These are phyloP conservation scores for Calonectria honghensis DNA, from an alignment of 2,329 filamentous ascomycete genomes.

Conservation along the genomic window DNA sequence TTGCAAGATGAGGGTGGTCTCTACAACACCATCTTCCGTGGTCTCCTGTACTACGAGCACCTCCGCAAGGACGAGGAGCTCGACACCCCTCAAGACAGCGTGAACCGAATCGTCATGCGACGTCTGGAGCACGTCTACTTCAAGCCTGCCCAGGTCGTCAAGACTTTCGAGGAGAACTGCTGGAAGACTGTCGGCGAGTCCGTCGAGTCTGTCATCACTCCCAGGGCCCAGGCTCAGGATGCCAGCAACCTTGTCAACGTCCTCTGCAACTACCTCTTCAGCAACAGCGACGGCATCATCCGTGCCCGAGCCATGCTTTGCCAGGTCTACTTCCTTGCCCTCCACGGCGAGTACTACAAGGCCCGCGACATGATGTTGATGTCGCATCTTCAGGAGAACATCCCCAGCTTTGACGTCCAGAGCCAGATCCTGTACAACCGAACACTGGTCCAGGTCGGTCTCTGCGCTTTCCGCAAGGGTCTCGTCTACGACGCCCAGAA, in stretches of 20 bases:
- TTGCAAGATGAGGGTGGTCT: conserved; percentile 91
- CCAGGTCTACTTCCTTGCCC: conserved; percentile 98
- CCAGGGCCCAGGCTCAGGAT: conserved; percentile 80
- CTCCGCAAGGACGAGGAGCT: conserved; percentile 82
- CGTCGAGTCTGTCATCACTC: conserved; percentile 87
- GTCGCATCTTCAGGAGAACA: conserved; percentile 98
- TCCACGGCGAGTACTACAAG: conserved; percentile 98
- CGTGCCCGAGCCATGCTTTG: conserved; percentile 97
- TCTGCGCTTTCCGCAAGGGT: conserved; percentile 97
- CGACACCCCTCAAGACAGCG: conserved; percentile 86
- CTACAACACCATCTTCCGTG: conserved; percentile 94
- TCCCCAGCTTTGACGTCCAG: conserved; percentile 95
- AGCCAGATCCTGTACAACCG: conserved; percentile 99
- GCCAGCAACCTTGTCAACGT: conserved; percentile 86
- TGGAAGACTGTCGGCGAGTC: conserved; percentile 86
- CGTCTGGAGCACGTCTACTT: conserved; percentile 98
- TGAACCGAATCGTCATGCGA: conserved; percentile 95
- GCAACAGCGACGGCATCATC: conserved; percentile 95
- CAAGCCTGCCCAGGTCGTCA: conserved; percentile 96
- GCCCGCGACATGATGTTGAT: conserved; percentile 99
- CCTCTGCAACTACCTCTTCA: conserved; percentile 96
- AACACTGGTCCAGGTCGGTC: conserved; percentile 96
- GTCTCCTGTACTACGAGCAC: conserved; percentile 90
- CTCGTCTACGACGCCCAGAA: conserved; percentile 98
- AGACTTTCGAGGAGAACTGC: conserved; percentile 93